Evolutionary conservation across 2,329 filamentous ascomycete genomes (phyloP).

Genomic region (Hymenoscyphus albidus): DNA sequence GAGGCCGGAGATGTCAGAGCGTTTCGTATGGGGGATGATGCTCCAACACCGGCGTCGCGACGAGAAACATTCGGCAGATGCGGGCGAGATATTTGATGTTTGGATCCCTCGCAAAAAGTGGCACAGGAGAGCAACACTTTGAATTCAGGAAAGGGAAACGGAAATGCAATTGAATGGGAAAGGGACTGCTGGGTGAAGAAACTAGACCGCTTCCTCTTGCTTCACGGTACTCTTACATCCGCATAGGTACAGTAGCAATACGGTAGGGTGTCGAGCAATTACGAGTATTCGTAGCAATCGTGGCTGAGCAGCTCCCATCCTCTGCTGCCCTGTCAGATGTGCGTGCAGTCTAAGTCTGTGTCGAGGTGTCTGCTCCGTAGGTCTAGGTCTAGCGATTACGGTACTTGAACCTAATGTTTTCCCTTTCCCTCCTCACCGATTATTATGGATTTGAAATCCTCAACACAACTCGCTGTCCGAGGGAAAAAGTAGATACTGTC

Average conservation of each 20-base stretch:
- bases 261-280: background rate
- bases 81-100: no score
- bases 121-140: no score
- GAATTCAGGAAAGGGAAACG: no score
- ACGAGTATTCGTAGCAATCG: background rate
- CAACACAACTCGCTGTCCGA: no score
- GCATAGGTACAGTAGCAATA: no score
- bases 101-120: background rate
- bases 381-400: background rate
- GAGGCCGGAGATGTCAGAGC: slow-evolving; percentile 1
- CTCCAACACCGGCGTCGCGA: slow-evolving; percentile 1
- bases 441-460: no score
- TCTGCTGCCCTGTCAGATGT: background rate
- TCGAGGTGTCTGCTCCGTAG: no score
- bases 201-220: background rate
- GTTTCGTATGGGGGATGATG: background rate
- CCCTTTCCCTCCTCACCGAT: background rate
- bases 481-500: no score
- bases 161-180: background rate
- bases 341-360: background rate
- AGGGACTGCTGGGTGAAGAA: background rate
- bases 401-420: background rate
- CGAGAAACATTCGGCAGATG: slow-evolving; percentile 1
- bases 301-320: background rate
- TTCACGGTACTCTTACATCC: no score